A percentile compares a stretch with the other conserved stretches of the same genome.
These are phyloP conservation scores for Bauhinia variegata DNA, from an alignment of 306 rosid genomes.

Conservation along the genomic window DNA sequence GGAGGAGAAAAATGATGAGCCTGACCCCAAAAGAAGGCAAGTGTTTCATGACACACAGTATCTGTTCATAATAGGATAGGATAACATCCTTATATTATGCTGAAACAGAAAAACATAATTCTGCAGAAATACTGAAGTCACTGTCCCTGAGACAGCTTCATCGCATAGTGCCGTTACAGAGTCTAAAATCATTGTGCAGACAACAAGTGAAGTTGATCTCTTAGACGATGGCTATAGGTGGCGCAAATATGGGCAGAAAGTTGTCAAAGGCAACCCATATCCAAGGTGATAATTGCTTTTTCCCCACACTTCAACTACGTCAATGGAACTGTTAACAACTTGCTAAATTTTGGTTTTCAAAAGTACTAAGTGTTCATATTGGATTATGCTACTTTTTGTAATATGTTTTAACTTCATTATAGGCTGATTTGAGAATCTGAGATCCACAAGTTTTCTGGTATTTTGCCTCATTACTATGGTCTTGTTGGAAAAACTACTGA, in stretches of 20 bases:
- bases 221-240: slow-evolving; percentile 87
- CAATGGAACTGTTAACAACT: neutral
- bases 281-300: slow-evolving; percentile 62
- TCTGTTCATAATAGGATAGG: neutral
- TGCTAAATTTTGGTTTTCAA: neutral
- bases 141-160: slow-evolving; percentile 54
- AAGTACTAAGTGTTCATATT: neutral
- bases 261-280: slow-evolving; percentile 84
- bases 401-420: neutral
- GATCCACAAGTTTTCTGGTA: neutral
- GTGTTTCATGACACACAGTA: neutral
- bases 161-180: slow-evolving; percentile 76
- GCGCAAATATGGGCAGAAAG: slow-evolving; percentile 88
- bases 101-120: slow-evolving; percentile 11
- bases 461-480: slow-evolving; percentile 4
- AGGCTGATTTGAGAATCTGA: slow-evolving; percentile 11
- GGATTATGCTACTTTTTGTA: neutral
- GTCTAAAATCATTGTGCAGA: slow-evolving; percentile 85
- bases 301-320: slow-evolving; percentile 29
- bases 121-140: slow-evolving; percentile 60
- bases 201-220: slow-evolving; percentile 86
- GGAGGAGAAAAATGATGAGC: slow-evolving; percentile 62
- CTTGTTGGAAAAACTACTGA: no score
- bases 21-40: slow-evolving; percentile 71
- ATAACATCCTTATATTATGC: slow-evolving; percentile 4